These are phyloP conservation scores for Hypsizygus ulmarius DNA, from an alignment of 1,284 basidiomycete genomes.

Conservation along the genomic window DNA sequence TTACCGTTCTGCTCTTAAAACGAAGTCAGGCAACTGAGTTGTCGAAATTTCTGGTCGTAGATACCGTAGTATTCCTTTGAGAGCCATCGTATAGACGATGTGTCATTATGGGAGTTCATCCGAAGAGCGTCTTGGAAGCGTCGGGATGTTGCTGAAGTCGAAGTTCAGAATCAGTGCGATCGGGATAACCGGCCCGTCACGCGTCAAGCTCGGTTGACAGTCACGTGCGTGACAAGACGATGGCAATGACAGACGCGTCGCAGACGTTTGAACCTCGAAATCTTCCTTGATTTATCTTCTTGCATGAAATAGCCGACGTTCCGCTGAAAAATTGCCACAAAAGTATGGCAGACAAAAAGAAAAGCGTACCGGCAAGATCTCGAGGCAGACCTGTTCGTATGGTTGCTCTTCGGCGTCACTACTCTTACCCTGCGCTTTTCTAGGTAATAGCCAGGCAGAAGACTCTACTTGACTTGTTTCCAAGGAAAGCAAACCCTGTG, in stretches of 20 bases:
- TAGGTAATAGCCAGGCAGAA: conserved; percentile 25
- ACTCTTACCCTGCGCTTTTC: conserved; percentile 5
- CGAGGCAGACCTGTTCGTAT: conserved; percentile 25
- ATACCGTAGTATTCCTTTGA: conserved; percentile 55
- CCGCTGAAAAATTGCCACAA: not conserved
- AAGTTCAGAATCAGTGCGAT: no score
- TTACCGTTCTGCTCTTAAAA: conserved; percentile 65
- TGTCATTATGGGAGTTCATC: conserved; percentile 9
- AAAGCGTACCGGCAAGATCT: conserved; percentile 10
- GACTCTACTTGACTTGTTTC: conserved; percentile 37
- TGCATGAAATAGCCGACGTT: not conserved
- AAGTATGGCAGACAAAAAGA: conserved; percentile 21
- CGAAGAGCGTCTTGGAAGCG: no score
- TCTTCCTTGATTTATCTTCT: not conserved
- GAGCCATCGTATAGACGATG: conserved; percentile 33
- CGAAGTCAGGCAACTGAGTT: not conserved
- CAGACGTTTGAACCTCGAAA: not conserved
- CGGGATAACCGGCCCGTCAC: not conserved
- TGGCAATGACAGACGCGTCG: conserved; percentile 6
- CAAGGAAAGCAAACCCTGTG: conserved; percentile 15
- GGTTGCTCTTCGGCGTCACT: not conserved
- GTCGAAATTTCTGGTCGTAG: not conserved
- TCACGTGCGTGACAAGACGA: conserved; percentile 8
- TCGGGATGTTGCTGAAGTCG: no score
- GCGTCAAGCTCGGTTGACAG: not conserved